phyloP scores from a whole-genome alignment of 2,329 filamentous ascomycete species.

The Daldinia sp. region DNA sequence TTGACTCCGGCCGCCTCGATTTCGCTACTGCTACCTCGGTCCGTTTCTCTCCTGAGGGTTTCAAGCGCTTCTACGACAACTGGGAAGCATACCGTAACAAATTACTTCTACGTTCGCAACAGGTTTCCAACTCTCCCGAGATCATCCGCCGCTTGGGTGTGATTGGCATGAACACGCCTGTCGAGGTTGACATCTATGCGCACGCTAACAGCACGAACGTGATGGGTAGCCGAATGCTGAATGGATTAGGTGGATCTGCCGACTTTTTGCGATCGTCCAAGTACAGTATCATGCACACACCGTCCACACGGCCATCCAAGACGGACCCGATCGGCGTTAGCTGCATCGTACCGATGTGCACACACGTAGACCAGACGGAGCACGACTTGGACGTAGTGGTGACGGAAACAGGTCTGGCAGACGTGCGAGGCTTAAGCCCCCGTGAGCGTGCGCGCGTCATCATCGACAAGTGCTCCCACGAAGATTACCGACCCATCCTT shows the following conservation, averaged over 20 bases:
- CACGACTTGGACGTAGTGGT: conserved; percentile 92
- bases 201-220: conserved; percentile 92
- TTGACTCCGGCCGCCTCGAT: conserved; percentile 86
- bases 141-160: conserved; percentile 87
- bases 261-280: conserved; percentile 76
- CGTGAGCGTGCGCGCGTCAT: conserved; percentile 84
- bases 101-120: conserved; percentile 85
- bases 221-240: conserved; percentile 84
- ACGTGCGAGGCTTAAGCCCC: conserved; percentile 82
- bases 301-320: conserved; percentile 80
- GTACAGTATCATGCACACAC: conserved; percentile 94
- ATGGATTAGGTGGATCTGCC: conserved; percentile 75
- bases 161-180: conserved; percentile 95
- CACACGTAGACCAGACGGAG: conserved; percentile 91
- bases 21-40: conserved; percentile 91
- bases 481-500: conserved; percentile 83
- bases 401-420: conserved; percentile 77
- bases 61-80: conserved; percentile 88
- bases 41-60: conserved; percentile 89
- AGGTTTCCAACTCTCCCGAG: conserved; percentile 88
- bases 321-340: conserved; percentile 81
- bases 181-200: conserved; percentile 94
- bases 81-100: conserved; percentile 84
- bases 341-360: conserved; percentile 94
- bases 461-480: conserved; percentile 86